Base-by-base conservation (phyloP, 441 rosid species). In the Arabidopsis hybrid region DNA sequence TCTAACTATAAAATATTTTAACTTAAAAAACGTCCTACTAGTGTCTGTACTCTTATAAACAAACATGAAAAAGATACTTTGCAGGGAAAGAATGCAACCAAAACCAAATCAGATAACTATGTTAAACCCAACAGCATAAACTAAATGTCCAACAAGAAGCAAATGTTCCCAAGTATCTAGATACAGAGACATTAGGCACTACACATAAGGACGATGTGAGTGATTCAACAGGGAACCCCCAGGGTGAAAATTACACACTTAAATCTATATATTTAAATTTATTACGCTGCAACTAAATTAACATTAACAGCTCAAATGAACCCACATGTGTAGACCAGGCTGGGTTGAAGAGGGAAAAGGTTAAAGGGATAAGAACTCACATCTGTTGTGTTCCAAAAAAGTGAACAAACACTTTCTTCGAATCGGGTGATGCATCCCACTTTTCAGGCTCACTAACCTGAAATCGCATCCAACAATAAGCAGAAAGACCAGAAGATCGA, bases 321-420 rank as follows among this genome's bases (percentile, higher is more conserved):
- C 21, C 50, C 35, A 62, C 52, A 62, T 42, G 35, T 43, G 7
- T 29, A 38, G 2, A 6, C 18, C 67, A 61, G 36, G 38, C 34
- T 18, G 7, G 17, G 26, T 18, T 26, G 51, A 46, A 39, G 36
- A 64, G 13, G 45, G 75, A 10, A 40, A 29, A 18, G 50, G 59
- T 35, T 21, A 39, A 45, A 61, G 55, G 29, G 46, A 71, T 31
- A 74, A 75, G 56, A 52, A 83, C 97, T 90, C 82, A 95, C 98
- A 95, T 93, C 85, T 95, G 98, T 78, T 91, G 96, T 40, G 99
- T 93, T 72, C 99, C 99, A 78, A 95, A 95, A 73, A 95, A 95
- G 84, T 84, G 89, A 69, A 95, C 98, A 64, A 93, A 80, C 45
- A 95, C 94, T 87, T 95, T 95, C 88, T 87, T 95, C 98, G 85